Conservation (phyloP, 495 filamentous ascomycete species). For the Penicillium turbatum region DNA sequence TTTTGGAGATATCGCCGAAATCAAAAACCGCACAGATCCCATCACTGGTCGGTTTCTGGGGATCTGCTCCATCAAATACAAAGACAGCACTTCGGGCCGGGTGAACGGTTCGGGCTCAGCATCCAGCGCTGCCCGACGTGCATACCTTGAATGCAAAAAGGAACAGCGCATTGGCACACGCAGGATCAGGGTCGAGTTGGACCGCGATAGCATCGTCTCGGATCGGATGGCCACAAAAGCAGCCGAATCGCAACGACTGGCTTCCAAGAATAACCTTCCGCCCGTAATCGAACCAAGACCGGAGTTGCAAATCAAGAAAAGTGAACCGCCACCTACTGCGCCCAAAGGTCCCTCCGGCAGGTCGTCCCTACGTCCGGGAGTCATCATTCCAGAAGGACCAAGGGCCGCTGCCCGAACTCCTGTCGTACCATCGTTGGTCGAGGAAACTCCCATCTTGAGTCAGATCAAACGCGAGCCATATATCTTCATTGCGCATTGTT, state of each 20-base stretch:
- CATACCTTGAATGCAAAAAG: conserved; percentile 56
- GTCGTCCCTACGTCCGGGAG: conserved; percentile 37
- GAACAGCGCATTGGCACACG: conserved; percentile 70
- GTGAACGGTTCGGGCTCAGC: conserved; percentile 55
- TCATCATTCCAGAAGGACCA: conserved; percentile 46
- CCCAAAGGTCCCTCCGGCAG: conserved; percentile 82
- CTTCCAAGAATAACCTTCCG: conserved; percentile 31
- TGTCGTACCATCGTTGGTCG: conserved; percentile 47
- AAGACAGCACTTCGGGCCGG: conserved; percentile 59
- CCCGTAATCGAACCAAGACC: conserved; percentile 22
- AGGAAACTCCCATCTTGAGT: conserved; percentile 56
- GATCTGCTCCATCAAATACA: conserved; percentile 85
- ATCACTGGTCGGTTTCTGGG: conserved; percentile 89
- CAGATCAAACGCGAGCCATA: conserved; percentile 79
- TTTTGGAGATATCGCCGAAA: conserved; percentile 83
- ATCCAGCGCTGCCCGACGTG: conserved; percentile 69
- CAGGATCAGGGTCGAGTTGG: conserved; percentile 73
- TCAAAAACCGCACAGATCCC: conserved; percentile 88
- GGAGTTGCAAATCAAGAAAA: conserved; percentile 35
- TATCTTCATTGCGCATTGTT: conserved; percentile 82
- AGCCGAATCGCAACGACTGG: conserved; percentile 59
- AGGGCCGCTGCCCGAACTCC: conserved; percentile 40
- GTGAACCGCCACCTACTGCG: conserved; percentile 71
- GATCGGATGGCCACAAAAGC: conserved; percentile 65
- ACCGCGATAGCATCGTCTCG: conserved; percentile 80